Evolutionary conservation across 192 early-diverging fungal species (phyloP), one percentile per base, ranked within the genome.

Genomic region (Backusella circina): DNA sequence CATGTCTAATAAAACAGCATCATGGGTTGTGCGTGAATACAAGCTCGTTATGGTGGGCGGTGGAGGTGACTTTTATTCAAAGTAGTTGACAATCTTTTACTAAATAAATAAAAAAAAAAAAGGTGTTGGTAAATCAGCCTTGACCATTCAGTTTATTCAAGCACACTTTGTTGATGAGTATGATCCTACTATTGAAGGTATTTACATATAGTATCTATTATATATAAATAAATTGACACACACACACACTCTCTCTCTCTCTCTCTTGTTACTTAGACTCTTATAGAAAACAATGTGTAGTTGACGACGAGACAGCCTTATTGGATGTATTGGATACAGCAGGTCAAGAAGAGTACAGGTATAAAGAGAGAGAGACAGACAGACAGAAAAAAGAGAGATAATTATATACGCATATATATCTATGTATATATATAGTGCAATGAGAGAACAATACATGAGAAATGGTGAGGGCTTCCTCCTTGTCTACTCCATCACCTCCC

Each of bases 381-480:
- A 30, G 1, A 51, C 8, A 31, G 47, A 1, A 16, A 28, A 16
- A 28, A 47, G 15, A 64, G 12, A 64, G 5, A 26, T 41, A 64
- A 39, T 32, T n/a, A n/a, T n/a, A n/a, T n/a, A n/a, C n/a, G n/a
- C n/a, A n/a, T n/a, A n/a, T 23, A 32, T 16, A 44, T 50, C 47
- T n/a, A 50, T 50, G 10, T 50, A 26, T 57, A 8, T 10, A n/a
- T 72, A 50, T 84, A 91, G 89, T 76, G 93, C 93, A 5, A 93
- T 99, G 86, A 88, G 96, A 30, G 97, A 99, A 82, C 95, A 99
- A 83, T 99, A 96, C 88, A 98, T 98, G 88, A 91, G 95, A 16
- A 93, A 94, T 68, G 96, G 97, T 47, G 96, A 99, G 82, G 97
- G 95, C 13, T 99, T 99, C 77, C 78, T 99, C 54, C 85, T 98